Evolutionary conservation across 169 alveolate genomes (phyloP).

Genomic region (Condylostoma magnum): DNA sequence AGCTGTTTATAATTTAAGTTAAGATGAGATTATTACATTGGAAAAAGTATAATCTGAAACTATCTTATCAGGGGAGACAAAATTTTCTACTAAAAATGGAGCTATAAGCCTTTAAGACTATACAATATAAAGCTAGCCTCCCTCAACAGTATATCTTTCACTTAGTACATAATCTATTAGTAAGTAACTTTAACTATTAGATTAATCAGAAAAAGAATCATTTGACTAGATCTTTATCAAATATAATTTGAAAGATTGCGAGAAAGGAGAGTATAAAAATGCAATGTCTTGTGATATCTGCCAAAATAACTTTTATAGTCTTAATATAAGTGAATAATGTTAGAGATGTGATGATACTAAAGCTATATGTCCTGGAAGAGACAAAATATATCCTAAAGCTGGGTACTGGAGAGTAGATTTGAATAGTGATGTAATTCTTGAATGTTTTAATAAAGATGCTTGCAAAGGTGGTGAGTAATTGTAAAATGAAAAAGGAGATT

Average conservation of each 20-base stretch:
- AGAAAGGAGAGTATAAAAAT: not conserved
- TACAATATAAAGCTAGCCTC: not conserved
- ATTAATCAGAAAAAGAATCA: no score
- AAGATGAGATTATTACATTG: not conserved
- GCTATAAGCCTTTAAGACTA: not conserved
- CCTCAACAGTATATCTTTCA: no score
- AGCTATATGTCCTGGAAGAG: constrained; percentile 52
- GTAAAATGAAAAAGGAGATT: not conserved
- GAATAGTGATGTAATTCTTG: constrained; percentile 14
- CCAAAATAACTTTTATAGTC: not conserved
- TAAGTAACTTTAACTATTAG: no score
- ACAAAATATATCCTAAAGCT: constrained; percentile 39
- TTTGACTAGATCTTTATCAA: not conserved
- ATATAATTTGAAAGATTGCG: not conserved
- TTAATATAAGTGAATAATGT: not conserved
- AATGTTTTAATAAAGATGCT: constrained; percentile 26
- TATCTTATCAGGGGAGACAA: not conserved
- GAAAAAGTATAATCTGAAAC: not conserved
- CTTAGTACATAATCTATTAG: no score
- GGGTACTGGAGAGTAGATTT: constrained; percentile 54
- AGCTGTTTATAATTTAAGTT: no score
- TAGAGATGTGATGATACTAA: constrained; percentile 10
- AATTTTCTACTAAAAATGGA: not conserved
- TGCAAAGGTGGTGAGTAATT: constrained; percentile 36
- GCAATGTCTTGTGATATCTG: not conserved